A percentile compares a stretch with the other conserved stretches of the same genome.
phyloP scores from a whole-genome alignment of 352 stramenopile genomes.

The Pythium sukuiense region DNA sequence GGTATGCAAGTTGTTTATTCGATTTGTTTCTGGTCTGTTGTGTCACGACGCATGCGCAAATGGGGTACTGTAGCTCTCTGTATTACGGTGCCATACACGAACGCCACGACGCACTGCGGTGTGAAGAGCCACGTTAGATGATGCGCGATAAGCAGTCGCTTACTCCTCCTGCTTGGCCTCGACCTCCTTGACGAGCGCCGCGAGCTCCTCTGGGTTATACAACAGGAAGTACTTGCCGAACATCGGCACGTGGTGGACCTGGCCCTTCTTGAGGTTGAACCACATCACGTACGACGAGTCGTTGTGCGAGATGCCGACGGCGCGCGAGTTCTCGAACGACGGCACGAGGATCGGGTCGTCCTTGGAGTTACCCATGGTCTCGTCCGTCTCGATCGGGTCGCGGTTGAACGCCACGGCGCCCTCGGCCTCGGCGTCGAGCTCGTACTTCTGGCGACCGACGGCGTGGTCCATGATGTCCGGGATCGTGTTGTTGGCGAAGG shows the following conservation, averaged over 20 bases:
- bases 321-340: conserved; percentile 70
- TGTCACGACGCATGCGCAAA: conserved; percentile 1
- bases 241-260: conserved; percentile 84
- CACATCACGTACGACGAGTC: conserved; percentile 88
- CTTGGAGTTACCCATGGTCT: conserved; percentile 88
- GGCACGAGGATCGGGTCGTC: conserved; percentile 87
- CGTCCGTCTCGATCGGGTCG: conserved; percentile 83
- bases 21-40: conserved; percentile 1
- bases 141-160: neutral
- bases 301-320: conserved; percentile 86
- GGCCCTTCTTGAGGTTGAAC: conserved; percentile 87
- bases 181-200: conserved; percentile 80
- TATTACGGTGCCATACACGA: conserved; percentile 5
- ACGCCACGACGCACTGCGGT: neutral
- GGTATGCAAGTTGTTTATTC: conserved; percentile 22
- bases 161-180: conserved; percentile 79
- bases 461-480: conserved; percentile 79
- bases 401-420: conserved; percentile 77
- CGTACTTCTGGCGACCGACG: conserved; percentile 74
- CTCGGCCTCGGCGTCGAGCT: conserved; percentile 71
- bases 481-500: conserved; percentile 61
- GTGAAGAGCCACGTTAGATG: neutral
- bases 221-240: conserved; percentile 92
- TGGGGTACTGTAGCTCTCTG: conserved; percentile 4
- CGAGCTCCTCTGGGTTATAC: conserved; percentile 86